phyloP scores from a whole-genome alignment of 768 basidiomycete genomes.

The Boletus sp. region DNA sequence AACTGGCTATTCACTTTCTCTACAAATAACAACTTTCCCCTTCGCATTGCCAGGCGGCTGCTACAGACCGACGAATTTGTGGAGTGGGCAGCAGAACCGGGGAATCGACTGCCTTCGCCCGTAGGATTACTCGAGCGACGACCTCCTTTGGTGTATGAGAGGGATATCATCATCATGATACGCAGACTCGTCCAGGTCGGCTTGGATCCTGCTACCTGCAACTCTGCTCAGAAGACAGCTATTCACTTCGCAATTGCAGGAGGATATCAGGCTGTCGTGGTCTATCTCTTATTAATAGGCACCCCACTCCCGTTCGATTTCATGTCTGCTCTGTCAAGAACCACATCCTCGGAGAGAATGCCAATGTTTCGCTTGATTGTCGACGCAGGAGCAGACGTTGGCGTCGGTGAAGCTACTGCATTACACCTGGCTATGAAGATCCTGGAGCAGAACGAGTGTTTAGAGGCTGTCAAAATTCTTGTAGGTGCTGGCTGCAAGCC shows the following conservation, averaged over 20 bases:
- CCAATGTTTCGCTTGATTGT: neutral
- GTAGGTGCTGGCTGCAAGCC: neutral
- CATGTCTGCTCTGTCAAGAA: neutral
- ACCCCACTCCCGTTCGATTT: neutral
- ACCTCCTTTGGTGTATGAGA: conserved; percentile 4
- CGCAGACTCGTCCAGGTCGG: conserved; percentile 8
- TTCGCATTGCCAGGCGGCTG: conserved; percentile 2
- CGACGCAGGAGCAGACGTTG: neutral
- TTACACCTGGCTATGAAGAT: neutral
- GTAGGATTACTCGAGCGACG: neutral
- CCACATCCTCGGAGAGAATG: neutral
- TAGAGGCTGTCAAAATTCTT: neutral
- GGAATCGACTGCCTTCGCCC: neutral
- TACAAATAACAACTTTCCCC: neutral
- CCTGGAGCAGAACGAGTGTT: neutral
- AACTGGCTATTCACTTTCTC: neutral
- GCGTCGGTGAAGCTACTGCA: neutral
- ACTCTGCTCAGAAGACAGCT: neutral
- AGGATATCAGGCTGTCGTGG: neutral
- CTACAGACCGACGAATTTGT: conserved; percentile 4
- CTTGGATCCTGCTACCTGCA: neutral
- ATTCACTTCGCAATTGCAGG: conserved; percentile 2
- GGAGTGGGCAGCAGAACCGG: conserved; percentile 7
- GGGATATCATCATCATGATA: conserved; percentile 3
- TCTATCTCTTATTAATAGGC: neutral